Evolutionary conservation across 805 yeast genomes (phyloP).

Genomic region (Kodamaea neixiangensis): DNA sequence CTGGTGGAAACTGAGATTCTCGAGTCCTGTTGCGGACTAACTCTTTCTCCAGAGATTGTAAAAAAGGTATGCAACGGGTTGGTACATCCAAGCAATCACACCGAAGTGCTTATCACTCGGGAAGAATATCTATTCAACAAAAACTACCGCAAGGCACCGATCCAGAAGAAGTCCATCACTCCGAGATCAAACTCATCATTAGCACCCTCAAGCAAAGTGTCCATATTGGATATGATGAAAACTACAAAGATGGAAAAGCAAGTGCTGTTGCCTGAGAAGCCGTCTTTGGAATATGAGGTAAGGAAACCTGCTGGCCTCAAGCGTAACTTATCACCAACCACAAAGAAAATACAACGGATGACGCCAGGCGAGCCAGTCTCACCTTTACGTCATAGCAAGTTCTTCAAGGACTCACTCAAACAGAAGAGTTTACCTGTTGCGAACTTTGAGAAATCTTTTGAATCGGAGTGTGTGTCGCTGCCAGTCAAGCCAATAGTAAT

Average conservation of each 20-base stretch:
- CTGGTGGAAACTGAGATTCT: constrained; percentile 36
- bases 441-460: constrained; percentile 12
- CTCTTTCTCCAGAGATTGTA: constrained; percentile 50
- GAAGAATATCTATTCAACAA: constrained; percentile 36
- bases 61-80: constrained; percentile 61
- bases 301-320: constrained; percentile 1
- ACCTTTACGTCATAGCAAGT: constrained; percentile 14
- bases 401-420: constrained; percentile 12
- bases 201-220: not conserved
- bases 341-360: constrained; percentile 12
- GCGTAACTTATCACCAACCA: constrained; percentile 13
- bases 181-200: not conserved
- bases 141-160: constrained; percentile 5
- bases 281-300: not conserved
- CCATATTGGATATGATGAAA: constrained; percentile 8
- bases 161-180: not conserved
- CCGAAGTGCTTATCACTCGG: constrained; percentile 44
- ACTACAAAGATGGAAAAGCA: not conserved
- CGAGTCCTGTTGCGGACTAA: constrained; percentile 48
- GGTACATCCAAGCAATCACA: constrained; percentile 62
- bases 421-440: constrained; percentile 11
- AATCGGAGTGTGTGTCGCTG: constrained; percentile 9
- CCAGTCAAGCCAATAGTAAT: constrained; percentile 1
- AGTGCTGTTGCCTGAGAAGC: not conserved
- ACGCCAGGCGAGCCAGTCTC: constrained; percentile 5